Evolutionary conservation across 2,329 filamentous ascomycete genomes (phyloP).

Genomic region (Emergomyces orientalis): DNA sequence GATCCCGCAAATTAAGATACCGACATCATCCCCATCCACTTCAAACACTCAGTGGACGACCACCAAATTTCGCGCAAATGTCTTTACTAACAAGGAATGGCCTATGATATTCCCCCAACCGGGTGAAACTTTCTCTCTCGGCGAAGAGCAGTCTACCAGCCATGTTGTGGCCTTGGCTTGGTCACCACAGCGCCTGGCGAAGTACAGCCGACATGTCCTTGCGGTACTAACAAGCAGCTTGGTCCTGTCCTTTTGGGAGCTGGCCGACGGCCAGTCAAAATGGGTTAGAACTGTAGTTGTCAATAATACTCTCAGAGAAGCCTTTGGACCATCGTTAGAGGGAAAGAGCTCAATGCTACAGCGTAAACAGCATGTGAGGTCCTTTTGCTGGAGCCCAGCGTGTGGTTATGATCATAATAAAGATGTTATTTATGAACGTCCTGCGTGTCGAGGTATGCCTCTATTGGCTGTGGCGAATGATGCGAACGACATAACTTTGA

Average conservation of each 20-base stretch:
- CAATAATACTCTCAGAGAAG: constrained; percentile 39
- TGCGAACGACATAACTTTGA: constrained; percentile 28
- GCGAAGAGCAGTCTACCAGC: constrained; percentile 49
- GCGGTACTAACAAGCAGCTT: constrained; percentile 49
- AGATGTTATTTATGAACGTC: background rate
- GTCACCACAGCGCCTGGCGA: constrained; percentile 49
- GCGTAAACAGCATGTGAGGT: constrained; percentile 29
- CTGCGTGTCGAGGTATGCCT: constrained; percentile 26
- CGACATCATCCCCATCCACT: background rate
- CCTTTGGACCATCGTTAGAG: constrained; percentile 25
- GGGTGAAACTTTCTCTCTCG: constrained; percentile 44
- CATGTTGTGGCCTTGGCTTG: constrained; percentile 44
- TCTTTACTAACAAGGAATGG: constrained; percentile 46
- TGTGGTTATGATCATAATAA: background rate
- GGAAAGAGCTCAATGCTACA: constrained; percentile 19
- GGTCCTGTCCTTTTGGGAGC: constrained; percentile 48
- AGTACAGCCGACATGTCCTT: constrained; percentile 46
- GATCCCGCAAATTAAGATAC: constrained; percentile 25
- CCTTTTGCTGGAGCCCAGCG: constrained; percentile 34
- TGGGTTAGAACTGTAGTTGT: constrained; percentile 48
- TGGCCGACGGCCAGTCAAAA: constrained; percentile 36
- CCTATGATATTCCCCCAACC: constrained; percentile 38
- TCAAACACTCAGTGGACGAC: constrained; percentile 26
- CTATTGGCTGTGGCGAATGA: constrained; percentile 33
- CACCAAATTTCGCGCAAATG: constrained; percentile 40